phyloP scores from a whole-genome alignment of 352 stramenopile genomes.

The Phytophthora hybrid region DNA sequence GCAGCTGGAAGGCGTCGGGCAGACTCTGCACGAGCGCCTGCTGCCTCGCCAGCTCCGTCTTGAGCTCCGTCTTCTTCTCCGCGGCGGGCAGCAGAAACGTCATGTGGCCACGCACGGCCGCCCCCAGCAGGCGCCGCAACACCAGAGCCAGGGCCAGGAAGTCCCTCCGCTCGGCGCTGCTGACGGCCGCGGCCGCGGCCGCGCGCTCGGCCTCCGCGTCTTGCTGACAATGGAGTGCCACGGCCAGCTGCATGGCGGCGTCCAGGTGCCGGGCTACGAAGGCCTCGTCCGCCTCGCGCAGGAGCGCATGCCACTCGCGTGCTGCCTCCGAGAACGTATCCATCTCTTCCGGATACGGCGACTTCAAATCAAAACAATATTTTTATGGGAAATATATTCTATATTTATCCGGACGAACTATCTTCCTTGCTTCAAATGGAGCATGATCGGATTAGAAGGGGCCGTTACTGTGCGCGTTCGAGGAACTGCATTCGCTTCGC shows the following conservation, averaged over 20 bases:
- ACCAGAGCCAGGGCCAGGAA: conserved; percentile 48
- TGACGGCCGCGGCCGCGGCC: conserved; percentile 1
- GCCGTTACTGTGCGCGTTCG: too few species aligned
- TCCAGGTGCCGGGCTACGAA: conserved; percentile 44
- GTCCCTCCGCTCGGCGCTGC: conserved; percentile 44
- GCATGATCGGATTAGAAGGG: too few species aligned
- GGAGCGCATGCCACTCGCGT: conserved; percentile 55
- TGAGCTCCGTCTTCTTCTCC: conserved; percentile 27
- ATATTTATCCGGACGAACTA: too few species aligned
- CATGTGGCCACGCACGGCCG: conserved; percentile 58
- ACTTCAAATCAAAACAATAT: too few species aligned
- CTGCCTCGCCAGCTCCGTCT: conserved; percentile 41
- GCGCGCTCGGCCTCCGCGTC: conserved; percentile 14
- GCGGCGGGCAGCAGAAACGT: conserved; percentile 53
- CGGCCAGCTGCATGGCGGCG: conserved; percentile 41
- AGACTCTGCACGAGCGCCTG: conserved; percentile 49
- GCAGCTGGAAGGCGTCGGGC: conserved; percentile 48
- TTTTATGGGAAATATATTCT: too few species aligned
- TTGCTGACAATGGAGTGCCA: conserved; percentile 39
- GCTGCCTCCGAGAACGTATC: conserved; percentile 42
- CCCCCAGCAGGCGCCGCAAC: conserved; percentile 56
- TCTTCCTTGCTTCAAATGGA: too few species aligned
- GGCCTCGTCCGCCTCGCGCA: conserved; percentile 33
- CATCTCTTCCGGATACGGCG: conserved; percentile 3
- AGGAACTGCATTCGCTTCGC: too few species aligned